phyloP scores from a whole-genome alignment of 2,329 filamentous ascomycete species.

The Colletotrichum tropicale region DNA sequence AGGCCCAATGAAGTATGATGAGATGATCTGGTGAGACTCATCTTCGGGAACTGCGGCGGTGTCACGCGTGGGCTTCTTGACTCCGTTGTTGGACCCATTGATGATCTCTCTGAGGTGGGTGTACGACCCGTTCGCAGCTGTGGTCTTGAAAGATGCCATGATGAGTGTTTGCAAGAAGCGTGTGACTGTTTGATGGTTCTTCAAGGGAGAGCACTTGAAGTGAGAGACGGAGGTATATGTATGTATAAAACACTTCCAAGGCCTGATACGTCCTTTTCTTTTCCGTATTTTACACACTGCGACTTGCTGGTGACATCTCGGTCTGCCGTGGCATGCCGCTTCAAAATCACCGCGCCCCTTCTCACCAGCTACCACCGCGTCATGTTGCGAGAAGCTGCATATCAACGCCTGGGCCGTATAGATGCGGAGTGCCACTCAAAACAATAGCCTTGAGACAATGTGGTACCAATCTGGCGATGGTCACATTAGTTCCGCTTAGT shows the following conservation, averaged over 20 bases:
- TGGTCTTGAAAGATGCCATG: neutral
- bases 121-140: neutral
- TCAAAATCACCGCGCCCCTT: neutral
- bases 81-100: neutral
- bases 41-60: neutral
- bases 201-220: neutral
- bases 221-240: neutral
- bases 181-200: neutral
- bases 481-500: neutral
- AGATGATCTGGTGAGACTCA: constrained; percentile 33
- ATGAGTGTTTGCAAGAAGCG: neutral
- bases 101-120: neutral
- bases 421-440: neutral
- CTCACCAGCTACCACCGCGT: neutral
- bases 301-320: neutral
- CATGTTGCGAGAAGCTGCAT: neutral
- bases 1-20: constrained; percentile 47
- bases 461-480: neutral
- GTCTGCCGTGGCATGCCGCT: neutral
- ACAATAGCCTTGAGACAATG: neutral
- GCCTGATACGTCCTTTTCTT: neutral
- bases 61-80: neutral
- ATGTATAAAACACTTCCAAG: neutral
- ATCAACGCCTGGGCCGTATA: fast-evolving
- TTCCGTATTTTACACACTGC: neutral